A percentile compares a stretch with the other conserved stretches of the same genome.
Conservation (phyloP, 2,329 filamentous ascomycete genomes). For the Aspergillus quadricinctus region DNA sequence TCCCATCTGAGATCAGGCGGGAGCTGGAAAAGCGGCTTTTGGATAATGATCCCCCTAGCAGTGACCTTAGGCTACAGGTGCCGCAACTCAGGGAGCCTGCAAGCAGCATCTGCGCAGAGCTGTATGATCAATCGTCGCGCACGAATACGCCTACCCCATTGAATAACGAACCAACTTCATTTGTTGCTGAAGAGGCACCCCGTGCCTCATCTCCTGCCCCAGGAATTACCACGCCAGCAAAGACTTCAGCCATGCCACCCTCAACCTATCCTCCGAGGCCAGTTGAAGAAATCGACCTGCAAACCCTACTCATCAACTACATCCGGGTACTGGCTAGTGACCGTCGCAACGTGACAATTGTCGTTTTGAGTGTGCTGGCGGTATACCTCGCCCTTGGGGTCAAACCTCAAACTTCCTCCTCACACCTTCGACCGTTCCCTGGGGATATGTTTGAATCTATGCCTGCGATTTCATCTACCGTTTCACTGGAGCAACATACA, state of each 20-base stretch:
- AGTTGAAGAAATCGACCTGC: constrained; percentile 46
- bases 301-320: constrained; percentile 51
- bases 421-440: constrained; percentile 14
- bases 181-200: background rate
- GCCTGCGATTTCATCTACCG: background rate
- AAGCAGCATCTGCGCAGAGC: constrained; percentile 13
- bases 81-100: constrained; percentile 10
- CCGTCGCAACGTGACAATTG: constrained; percentile 49
- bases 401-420: constrained; percentile 1
- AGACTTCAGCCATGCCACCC: constrained; percentile 1
- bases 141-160: background rate
- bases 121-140: background rate
- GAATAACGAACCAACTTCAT: background rate
- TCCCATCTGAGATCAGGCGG: constrained; percentile 50
- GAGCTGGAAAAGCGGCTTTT: constrained; percentile 44
- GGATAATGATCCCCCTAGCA: constrained; percentile 36
- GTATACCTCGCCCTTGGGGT: constrained; percentile 34
- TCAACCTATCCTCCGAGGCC: constrained; percentile 2
- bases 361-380: constrained; percentile 42
- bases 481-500: constrained; percentile 4
- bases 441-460: constrained; percentile 7
- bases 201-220: constrained; percentile 1
- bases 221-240: constrained; percentile 1
- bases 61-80: constrained; percentile 13
- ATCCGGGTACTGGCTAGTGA: constrained; percentile 50